phyloP scores from a whole-genome alignment of 768 basidiomycete species.

The Mycena venus region DNA sequence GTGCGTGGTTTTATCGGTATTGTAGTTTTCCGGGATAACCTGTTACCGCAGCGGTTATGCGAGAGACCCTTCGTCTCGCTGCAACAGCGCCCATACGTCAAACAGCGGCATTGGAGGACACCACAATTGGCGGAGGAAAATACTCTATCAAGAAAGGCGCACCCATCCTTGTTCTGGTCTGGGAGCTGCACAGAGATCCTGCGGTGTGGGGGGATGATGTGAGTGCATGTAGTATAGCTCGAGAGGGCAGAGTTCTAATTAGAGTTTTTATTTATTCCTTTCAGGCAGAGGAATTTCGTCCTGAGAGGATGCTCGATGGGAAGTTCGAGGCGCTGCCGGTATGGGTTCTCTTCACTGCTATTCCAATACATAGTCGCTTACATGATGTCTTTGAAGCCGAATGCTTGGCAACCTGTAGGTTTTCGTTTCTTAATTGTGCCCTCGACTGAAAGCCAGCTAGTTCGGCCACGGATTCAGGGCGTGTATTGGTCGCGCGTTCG shows the following conservation, averaged over 20 bases:
- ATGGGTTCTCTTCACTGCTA: not conserved
- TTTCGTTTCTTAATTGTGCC: not conserved
- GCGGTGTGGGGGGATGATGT: conserved; percentile 65
- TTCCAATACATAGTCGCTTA: too few species aligned
- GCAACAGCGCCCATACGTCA: conserved; percentile 53
- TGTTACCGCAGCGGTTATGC: conserved; percentile 47
- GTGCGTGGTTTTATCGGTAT: conserved; percentile 32
- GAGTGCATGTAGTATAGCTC: conserved; percentile 32
- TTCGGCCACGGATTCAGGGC: conserved; percentile 40
- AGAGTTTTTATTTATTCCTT: too few species aligned
- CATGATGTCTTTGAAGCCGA: conserved; percentile 47
- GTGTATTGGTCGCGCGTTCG: conserved; percentile 58
- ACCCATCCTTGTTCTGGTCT: conserved; percentile 43
- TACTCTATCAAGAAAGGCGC: conserved; percentile 52
- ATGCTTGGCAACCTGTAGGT: conserved; percentile 58
- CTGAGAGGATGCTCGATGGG: conserved; percentile 63
- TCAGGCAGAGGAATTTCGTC: conserved; percentile 59
- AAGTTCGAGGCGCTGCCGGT: conserved; percentile 60
- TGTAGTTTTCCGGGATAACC: conserved; percentile 28
- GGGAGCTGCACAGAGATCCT: conserved; percentile 54
- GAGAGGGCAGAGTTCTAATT: too few species aligned
- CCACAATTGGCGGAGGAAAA: conserved; percentile 53
- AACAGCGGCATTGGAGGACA: conserved; percentile 51
- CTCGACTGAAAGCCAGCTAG: too few species aligned
- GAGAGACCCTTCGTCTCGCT: conserved; percentile 54